phyloP scores from a whole-genome alignment of 139 green algal genomes.

The Chlamydomonas urium region DNA sequence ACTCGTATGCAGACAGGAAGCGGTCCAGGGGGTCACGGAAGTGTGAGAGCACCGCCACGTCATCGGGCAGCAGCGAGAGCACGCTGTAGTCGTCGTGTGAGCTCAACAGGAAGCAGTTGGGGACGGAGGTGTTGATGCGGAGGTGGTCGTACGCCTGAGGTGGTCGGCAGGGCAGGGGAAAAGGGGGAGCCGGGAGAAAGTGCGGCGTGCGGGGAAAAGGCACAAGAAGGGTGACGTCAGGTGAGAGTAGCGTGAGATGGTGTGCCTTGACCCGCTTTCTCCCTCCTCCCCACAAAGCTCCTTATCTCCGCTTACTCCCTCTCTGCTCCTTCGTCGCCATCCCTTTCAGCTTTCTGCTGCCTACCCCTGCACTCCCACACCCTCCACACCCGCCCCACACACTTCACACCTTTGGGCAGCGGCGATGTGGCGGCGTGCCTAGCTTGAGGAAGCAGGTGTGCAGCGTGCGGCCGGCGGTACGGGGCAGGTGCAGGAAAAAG shows the following conservation, averaged over 20 bases:
- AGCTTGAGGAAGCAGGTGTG: constrained; percentile 82
- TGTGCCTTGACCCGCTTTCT: too few species aligned
- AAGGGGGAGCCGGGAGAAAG: too few species aligned
- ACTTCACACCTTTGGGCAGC: constrained; percentile 52
- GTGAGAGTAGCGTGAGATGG: too few species aligned
- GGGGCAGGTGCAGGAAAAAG: constrained; percentile 1
- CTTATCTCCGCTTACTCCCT: too few species aligned
- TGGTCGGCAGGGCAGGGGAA: too few species aligned
- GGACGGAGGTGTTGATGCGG: constrained; percentile 53
- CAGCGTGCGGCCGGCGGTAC: neutral
- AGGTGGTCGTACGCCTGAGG: constrained; percentile 78
- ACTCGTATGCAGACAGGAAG: constrained; percentile 87
- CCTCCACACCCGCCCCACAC: neutral
- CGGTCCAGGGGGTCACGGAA: constrained; percentile 75
- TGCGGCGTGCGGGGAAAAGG: too few species aligned
- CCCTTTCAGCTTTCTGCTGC: too few species aligned
- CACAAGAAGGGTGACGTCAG: too few species aligned
- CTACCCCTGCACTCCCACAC: too few species aligned
- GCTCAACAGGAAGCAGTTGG: constrained; percentile 67
- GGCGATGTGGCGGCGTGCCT: constrained; percentile 34
- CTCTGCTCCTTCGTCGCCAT: too few species aligned
- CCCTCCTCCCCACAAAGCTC: too few species aligned
- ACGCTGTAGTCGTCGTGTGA: constrained; percentile 89
- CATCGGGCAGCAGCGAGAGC: constrained; percentile 46
- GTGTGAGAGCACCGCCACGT: constrained; percentile 57